Evolutionary conservation across 2,329 filamentous ascomycete genomes (phyloP).

Genomic region (Fusarium tuaranense): DNA sequence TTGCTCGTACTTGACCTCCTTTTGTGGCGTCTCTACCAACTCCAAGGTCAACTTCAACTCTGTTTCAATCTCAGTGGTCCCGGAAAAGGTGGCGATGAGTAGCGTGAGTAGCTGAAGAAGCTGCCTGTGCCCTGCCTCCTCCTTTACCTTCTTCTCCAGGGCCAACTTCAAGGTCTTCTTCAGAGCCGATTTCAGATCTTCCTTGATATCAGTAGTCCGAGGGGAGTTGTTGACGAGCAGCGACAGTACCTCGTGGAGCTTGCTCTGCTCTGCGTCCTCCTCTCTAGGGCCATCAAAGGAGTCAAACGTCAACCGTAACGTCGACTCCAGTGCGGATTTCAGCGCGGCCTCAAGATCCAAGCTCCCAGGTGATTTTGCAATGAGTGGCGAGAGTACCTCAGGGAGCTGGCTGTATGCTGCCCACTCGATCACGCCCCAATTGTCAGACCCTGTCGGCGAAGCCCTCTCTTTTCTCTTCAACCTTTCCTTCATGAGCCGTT

Average conservation of each 20-base stretch:
- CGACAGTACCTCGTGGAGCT: not conserved
- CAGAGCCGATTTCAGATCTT: not conserved
- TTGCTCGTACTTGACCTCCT: no score
- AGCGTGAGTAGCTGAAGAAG: not conserved
- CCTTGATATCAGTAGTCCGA: not conserved
- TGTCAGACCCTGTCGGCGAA: not conserved
- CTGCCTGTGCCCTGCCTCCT: not conserved
- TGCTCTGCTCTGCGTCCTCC: not conserved
- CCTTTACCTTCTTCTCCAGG: not conserved
- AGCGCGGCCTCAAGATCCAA: not conserved
- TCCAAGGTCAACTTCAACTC: not conserved
- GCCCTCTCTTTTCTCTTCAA: not conserved
- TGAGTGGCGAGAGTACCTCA: not conserved
- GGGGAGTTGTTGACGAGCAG: not conserved
- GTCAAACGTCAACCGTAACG: not conserved
- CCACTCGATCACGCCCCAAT: not conserved
- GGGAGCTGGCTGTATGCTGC: not conserved
- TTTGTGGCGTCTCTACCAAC: not conserved
- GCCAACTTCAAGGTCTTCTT: not conserved
- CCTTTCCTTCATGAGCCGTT: not conserved
- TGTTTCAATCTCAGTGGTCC: not conserved
- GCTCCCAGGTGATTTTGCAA: not conserved
- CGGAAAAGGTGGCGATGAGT: not conserved
- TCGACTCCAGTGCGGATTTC: not conserved
- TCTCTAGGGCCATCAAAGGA: not conserved